Percentiles rank a stretch among this genome's conserved stretches.
Conservation (phyloP, 2,329 filamentous ascomycete genomes). For the Trichoderma breve region DNA sequence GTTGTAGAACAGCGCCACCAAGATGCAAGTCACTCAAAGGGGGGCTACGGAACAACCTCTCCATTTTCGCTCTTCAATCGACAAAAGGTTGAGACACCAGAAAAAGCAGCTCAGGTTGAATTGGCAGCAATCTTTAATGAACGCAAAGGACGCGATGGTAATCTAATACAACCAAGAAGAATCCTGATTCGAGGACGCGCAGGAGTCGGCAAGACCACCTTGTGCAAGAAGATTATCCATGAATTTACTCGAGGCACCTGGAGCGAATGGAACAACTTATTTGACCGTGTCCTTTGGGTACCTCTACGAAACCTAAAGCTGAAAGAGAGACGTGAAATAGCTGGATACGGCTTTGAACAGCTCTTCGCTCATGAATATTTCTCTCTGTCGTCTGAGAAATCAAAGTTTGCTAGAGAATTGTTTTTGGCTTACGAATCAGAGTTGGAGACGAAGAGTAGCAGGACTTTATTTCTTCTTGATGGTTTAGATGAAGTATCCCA, state of each 20-base stretch:
- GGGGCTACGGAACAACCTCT: neutral
- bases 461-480: constrained; percentile 42
- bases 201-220: constrained; percentile 38
- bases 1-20: constrained; percentile 31
- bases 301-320: constrained; percentile 35
- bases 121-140: constrained; percentile 31
- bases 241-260: constrained; percentile 30
- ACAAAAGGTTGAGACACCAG: constrained; percentile 29
- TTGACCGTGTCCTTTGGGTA: constrained; percentile 41
- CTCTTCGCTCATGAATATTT: constrained; percentile 33
- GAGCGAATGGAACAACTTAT: constrained; percentile 24
- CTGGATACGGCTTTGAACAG: constrained; percentile 26
- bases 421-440: constrained; percentile 18
- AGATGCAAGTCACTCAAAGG: neutral
- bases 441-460: constrained; percentile 6
- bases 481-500: constrained; percentile 43
- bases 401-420: constrained; percentile 22
- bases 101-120: constrained; percentile 25
- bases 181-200: constrained; percentile 37
- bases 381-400: constrained; percentile 17
- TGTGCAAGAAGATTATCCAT: constrained; percentile 40
- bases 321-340: constrained; percentile 22
- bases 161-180: constrained; percentile 27
- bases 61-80: constrained; percentile 22
- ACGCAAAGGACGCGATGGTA: constrained; percentile 23